Evolutionary conservation across 2,329 filamentous ascomycete species (phyloP).

Genomic region (Curvularia spicifera): DNA sequence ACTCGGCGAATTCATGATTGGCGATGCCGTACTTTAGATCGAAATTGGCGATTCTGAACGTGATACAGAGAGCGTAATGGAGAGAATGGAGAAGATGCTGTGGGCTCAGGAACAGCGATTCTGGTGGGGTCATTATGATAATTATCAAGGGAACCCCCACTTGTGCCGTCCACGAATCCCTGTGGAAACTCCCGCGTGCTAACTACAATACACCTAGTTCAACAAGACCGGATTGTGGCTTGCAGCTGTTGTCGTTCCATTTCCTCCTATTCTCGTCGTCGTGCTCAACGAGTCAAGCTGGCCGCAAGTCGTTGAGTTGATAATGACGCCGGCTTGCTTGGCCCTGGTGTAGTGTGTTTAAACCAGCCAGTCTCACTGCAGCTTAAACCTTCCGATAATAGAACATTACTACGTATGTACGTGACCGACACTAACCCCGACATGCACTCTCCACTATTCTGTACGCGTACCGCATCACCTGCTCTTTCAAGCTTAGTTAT

Average conservation of each 20-base stretch:
- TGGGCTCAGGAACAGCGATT: not conserved
- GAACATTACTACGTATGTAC: not conserved
- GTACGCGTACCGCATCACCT: conserved; percentile 5
- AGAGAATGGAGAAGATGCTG: not conserved
- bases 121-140: too few relatives aligned
- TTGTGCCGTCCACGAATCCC: conserved; percentile 5
- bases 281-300: not conserved
- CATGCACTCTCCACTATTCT: conserved; percentile 2
- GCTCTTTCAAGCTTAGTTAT: not conserved
- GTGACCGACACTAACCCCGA: not conserved
- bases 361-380: not conserved
- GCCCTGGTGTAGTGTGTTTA: not conserved
- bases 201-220: not conserved
- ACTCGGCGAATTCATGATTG: conserved; percentile 40
- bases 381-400: not conserved
- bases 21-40: conserved; percentile 35
- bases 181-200: conserved; percentile 11
- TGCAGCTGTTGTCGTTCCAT: not conserved
- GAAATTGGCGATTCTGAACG: not conserved
- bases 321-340: not conserved
- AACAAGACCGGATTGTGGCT: not conserved
- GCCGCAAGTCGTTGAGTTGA: not conserved
- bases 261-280: not conserved
- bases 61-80: not conserved
- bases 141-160: conserved; percentile 4